Evolutionary conservation across 1,284 basidiomycete species (phyloP).

Genomic region (Cutaneotrichosporon sp.): DNA sequence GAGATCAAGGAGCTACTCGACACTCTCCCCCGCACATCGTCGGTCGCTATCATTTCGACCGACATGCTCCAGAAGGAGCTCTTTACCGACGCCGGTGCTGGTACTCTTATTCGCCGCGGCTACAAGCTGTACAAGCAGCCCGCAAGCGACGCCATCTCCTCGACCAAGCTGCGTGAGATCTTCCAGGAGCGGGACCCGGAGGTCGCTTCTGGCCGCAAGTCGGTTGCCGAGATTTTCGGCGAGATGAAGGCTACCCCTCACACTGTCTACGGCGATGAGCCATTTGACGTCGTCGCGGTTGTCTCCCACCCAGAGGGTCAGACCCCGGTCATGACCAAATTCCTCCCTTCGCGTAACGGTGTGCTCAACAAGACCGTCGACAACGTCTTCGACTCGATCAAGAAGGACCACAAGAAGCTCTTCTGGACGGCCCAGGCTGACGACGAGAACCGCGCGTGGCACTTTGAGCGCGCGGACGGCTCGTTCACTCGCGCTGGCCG

Average conservation of each 20-base stretch:
- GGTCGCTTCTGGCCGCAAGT: constrained; percentile 74
- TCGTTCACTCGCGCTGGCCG: constrained; percentile 89
- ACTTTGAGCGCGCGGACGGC: constrained; percentile 97
- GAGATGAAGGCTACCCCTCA: constrained; percentile 75
- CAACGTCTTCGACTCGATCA: constrained; percentile 94
- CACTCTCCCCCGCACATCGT: constrained; percentile 94
- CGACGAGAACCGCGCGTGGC: constrained; percentile 94
- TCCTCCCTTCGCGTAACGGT: constrained; percentile 81
- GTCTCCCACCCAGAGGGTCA: constrained; percentile 88
- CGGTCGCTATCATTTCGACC: constrained; percentile 95
- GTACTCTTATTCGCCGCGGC: constrained; percentile 93
- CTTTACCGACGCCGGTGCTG: constrained; percentile 96
- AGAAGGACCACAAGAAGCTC: constrained; percentile 87
- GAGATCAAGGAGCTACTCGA: constrained; percentile 99
- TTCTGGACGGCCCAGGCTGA: constrained; percentile 96
- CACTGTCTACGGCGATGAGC: constrained; percentile 97
- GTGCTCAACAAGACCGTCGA: constrained; percentile 92
- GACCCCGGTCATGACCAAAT: constrained; percentile 85
- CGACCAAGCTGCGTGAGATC: constrained; percentile 87
- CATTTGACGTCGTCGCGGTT: constrained; percentile 89
- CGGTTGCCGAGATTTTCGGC: constrained; percentile 83
- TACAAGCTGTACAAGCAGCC: constrained; percentile 94
- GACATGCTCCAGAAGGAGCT: constrained; percentile 94
- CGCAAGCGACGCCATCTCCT: constrained; percentile 75
- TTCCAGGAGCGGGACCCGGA: constrained; percentile 93